Evolutionary conservation across 306 rosid species (phyloP), one percentile per base, ranked within the genome.

Genomic region (Boehmeria nivea): DNA sequence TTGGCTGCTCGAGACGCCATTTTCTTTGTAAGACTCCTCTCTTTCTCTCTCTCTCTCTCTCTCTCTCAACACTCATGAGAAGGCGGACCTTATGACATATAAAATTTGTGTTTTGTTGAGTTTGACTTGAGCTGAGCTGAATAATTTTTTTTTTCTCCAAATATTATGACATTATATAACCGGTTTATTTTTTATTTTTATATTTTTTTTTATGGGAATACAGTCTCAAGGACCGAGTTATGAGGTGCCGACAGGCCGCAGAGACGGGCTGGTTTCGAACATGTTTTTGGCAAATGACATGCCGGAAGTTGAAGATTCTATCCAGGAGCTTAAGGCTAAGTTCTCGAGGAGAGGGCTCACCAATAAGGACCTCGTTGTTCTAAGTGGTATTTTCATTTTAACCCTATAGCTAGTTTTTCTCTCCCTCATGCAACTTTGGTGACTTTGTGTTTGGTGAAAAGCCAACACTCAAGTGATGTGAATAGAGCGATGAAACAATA

Each of bases 1-100:
- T 66, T 90, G 63, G 94, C 98, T 2, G 98, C 95, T n/a, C 74
- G 95, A 76, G 98, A 90, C 6, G 83, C 98, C 33, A 51, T 90
- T 26, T 6, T 61, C 57, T 39, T 82, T 88, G 97, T 89, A 45
- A 23, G 31, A 1, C 43, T 8, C 19, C 4, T 22, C 5, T 31
- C 9, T 10, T 31, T 6, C 5, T 1, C 36, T 31, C 36, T 31
- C 2, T 31, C 5, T 4, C 36, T 31, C 9, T 31, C 36, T 31
- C 9, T 10, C 9, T 31, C 9, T 10, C 36, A 10, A 0, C 36
- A 2, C 9, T n/a, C n/a, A n/a, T n/a, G n/a, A n/a, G n/a, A n/a
- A n/a, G n/a, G n/a, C n/a, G n/a, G 9, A 31, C 36, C 36, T 31
- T 4, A 31, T 10, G 9, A 31, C 36, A 31, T 31, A 31, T 0